These are phyloP conservation scores for Cryptococcus amylolentus DNA, from an alignment of 1,284 basidiomycete species.

Conservation along the genomic window DNA sequence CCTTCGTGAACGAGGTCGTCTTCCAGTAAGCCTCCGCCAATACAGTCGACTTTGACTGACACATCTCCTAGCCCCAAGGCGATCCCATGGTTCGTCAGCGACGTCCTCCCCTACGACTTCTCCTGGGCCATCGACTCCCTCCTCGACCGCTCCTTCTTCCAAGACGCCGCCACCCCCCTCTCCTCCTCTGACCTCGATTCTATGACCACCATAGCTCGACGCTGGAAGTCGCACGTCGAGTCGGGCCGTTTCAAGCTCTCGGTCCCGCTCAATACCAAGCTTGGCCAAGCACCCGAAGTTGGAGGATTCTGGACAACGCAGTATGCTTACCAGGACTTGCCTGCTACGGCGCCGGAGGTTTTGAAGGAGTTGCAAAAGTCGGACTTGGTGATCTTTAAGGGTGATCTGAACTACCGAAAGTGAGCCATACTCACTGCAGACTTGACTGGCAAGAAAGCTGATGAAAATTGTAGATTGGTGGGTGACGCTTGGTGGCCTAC, in stretches of 20 bases:
- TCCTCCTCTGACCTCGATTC: constrained; percentile 27
- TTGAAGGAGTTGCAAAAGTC: constrained; percentile 62
- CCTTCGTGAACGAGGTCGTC: constrained; percentile 71
- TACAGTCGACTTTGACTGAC: neutral
- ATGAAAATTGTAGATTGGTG: constrained; percentile 61
- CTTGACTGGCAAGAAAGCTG: neutral
- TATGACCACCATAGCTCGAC: constrained; percentile 61
- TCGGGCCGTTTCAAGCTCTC: constrained; percentile 70
- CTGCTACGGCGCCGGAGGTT: constrained; percentile 59
- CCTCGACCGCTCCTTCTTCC: constrained; percentile 57
- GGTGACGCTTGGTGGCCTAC: constrained; percentile 86
- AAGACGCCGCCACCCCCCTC: constrained; percentile 53
- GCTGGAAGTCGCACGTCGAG: constrained; percentile 71
- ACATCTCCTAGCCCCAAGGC: constrained; percentile 65
- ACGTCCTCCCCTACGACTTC: constrained; percentile 80
- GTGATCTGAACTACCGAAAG: constrained; percentile 90
- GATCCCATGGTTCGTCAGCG: constrained; percentile 84
- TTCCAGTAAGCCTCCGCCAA: constrained; percentile 72
- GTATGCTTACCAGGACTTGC: constrained; percentile 77
- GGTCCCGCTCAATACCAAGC: constrained; percentile 61
- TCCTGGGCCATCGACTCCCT: constrained; percentile 54
- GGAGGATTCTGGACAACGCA: constrained; percentile 81
- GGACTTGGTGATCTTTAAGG: constrained; percentile 89
- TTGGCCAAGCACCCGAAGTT: constrained; percentile 55
- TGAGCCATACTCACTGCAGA: constrained; percentile 44